phyloP scores from a whole-genome alignment of 495 filamentous ascomycete species.

The Penicillium coprophilum region DNA sequence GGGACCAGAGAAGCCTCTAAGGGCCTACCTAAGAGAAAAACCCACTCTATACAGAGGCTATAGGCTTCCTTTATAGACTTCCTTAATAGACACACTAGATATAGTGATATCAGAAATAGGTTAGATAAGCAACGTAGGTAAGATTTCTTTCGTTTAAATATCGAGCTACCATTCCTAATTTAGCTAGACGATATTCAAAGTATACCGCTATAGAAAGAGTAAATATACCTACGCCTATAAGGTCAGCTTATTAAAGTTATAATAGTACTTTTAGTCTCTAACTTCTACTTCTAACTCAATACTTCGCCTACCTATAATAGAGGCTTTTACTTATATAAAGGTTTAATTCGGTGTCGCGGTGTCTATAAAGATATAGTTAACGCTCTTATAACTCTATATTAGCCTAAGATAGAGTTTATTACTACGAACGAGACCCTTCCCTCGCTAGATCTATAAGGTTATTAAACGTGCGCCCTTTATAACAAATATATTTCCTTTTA shows the following conservation, averaged over 20 bases:
- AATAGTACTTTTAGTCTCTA: slow-evolving; percentile 18
- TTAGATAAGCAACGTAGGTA: slow-evolving; percentile 3
- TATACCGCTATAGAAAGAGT: slow-evolving; percentile 3
- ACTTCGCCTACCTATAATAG: slow-evolving; percentile 6
- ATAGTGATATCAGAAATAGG: slow-evolving; percentile 6
- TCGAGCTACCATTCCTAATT: slow-evolving; percentile 18
- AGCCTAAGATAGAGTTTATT: background rate
- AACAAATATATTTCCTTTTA: slow-evolving; percentile 17
- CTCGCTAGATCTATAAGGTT: slow-evolving; percentile 14
- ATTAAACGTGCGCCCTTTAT: slow-evolving; percentile 17
- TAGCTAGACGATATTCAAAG: slow-evolving; percentile 22
- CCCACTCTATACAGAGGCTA: slow-evolving; percentile 21
- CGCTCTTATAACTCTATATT: slow-evolving; percentile 11
- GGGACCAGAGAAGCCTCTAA: slow-evolving; percentile 23
- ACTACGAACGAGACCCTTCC: background rate
- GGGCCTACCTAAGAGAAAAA: slow-evolving; percentile 1
- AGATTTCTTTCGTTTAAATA: slow-evolving; percentile 28
- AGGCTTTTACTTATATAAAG: slow-evolving; percentile 18
- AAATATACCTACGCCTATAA: slow-evolving; percentile 11
- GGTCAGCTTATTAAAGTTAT: slow-evolving; percentile 7
- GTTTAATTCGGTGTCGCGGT: slow-evolving; percentile 19
- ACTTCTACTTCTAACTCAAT: slow-evolving; percentile 24
- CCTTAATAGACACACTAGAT: slow-evolving; percentile 17
- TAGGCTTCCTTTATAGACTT: slow-evolving; percentile 24
- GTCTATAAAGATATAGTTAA: slow-evolving; percentile 10